A percentile compares a stretch with the other conserved stretches of the same genome.
Evolutionary conservation across 768 basidiomycete species (phyloP).

Genomic region (Hydnomerulius pinastri): DNA sequence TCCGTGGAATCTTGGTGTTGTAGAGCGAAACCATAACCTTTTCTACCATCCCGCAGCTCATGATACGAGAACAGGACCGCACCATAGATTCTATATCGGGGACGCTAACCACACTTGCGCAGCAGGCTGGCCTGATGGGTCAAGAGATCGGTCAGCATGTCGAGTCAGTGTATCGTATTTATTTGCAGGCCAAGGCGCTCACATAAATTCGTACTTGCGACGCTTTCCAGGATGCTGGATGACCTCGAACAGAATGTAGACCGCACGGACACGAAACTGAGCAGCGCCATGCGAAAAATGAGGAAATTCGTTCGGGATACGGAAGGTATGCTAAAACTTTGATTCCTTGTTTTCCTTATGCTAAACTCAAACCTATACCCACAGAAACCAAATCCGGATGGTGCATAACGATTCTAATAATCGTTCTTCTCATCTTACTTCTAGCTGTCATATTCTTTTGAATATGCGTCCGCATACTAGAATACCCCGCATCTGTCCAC

Average conservation of each 20-base stretch:
- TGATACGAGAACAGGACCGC: slow-evolving; percentile 86
- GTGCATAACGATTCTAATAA: slow-evolving; percentile 84
- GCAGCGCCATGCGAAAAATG: slow-evolving; percentile 65
- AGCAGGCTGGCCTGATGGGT: slow-evolving; percentile 95
- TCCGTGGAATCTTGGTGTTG: background rate
- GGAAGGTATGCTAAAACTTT: slow-evolving; percentile 52
- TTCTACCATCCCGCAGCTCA: slow-evolving; percentile 51
- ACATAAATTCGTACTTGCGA: background rate
- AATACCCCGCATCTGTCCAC: too few species aligned
- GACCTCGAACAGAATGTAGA: slow-evolving; percentile 79
- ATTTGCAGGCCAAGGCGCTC: slow-evolving; percentile 2
- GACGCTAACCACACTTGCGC: slow-evolving; percentile 78
- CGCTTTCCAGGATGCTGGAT: slow-evolving; percentile 64
- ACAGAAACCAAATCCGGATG: slow-evolving; percentile 86
- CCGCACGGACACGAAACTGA: slow-evolving; percentile 63
- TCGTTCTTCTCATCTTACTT: slow-evolving; percentile 76
- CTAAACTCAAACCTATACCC: slow-evolving; percentile 1
- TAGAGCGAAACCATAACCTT: background rate
- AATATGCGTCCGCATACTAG: slow-evolving; percentile 9
- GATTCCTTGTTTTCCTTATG: background rate
- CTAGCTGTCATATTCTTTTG: slow-evolving; percentile 78
- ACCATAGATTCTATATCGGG: slow-evolving; percentile 88
- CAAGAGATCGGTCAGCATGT: slow-evolving; percentile 90
- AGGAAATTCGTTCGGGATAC: slow-evolving; percentile 83
- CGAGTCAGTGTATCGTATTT: slow-evolving; percentile 56